Percentiles rank a stretch among this genome's conserved stretches.
Evolutionary conservation across 2,329 filamentous ascomycete genomes (phyloP).

Genomic region (Graphiopsis chlorocephala): DNA sequence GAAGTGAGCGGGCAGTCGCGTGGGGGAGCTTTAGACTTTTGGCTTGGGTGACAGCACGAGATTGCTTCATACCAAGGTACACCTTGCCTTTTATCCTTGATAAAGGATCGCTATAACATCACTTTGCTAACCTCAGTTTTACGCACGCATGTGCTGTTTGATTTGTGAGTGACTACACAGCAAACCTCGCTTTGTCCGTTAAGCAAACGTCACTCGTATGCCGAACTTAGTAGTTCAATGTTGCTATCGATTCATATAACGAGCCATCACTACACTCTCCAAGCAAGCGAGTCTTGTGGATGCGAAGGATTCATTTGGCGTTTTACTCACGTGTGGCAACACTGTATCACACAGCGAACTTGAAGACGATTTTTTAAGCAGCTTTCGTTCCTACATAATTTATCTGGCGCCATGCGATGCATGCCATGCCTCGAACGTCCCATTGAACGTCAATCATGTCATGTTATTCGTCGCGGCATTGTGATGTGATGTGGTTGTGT

Average conservation of each 20-base stretch:
- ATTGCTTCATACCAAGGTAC: background rate
- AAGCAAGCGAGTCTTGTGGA: background rate
- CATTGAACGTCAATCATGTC: slow-evolving; percentile 9
- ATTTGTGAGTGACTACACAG: background rate
- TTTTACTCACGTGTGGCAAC: background rate
- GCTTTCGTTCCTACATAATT: slow-evolving; percentile 17
- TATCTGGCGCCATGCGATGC: slow-evolving; percentile 21
- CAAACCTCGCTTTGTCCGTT: background rate
- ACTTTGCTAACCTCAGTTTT: background rate
- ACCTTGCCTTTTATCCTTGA: background rate
- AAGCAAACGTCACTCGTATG: background rate
- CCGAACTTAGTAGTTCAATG: background rate
- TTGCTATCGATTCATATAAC: background rate
- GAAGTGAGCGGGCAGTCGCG: slow-evolving; percentile 1
- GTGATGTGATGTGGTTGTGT: slow-evolving; percentile 9
- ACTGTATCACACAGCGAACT: background rate
- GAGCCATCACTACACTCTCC: background rate
- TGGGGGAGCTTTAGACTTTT: background rate
- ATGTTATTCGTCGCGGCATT: slow-evolving; percentile 14
- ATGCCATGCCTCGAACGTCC: slow-evolving; percentile 10
- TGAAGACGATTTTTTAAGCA: background rate
- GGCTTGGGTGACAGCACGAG: background rate
- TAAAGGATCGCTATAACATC: background rate
- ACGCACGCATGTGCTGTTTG: background rate
- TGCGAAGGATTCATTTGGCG: background rate